These are phyloP conservation scores for Dipsacomyces acuminosporus DNA, from an alignment of 371 early-diverging fungal species.

Conservation along the genomic window DNA sequence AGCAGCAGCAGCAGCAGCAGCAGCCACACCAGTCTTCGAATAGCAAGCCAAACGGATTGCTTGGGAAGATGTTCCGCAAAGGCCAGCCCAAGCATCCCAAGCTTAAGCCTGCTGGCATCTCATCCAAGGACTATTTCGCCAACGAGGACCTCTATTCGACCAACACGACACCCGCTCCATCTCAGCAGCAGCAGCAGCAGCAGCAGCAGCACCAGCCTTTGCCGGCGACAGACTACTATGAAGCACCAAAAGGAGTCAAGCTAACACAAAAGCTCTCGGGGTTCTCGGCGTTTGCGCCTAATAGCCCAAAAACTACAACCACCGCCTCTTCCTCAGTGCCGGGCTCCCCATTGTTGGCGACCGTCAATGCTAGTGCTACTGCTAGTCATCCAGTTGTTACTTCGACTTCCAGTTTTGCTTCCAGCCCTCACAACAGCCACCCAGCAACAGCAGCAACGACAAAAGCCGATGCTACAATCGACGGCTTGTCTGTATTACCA, in stretches of 20 bases:
- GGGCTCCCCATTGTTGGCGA: too few species aligned
- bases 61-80: conserved; percentile 42
- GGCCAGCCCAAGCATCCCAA: conserved; percentile 35
- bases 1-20: conserved; percentile 9
- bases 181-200: too few species aligned
- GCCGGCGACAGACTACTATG: neutral
- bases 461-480: too few species aligned
- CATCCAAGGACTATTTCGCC: conserved; percentile 38
- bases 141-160: neutral
- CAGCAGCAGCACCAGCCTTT: too few species aligned
- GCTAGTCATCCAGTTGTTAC: too few species aligned
- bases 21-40: conserved; percentile 1
- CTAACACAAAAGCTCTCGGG: conserved; percentile 27
- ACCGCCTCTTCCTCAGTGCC: too few species aligned
- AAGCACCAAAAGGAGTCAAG: conserved; percentile 15
- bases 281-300: conserved; percentile 2
- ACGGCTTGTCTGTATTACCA: too few species aligned
- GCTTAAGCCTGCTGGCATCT: conserved; percentile 37
- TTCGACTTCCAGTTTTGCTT: neutral
- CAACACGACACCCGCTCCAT: too few species aligned
- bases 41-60: conserved; percentile 18
- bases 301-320: too few species aligned
- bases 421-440: neutral
- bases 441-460: too few species aligned
- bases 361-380: too few species aligned